Percentiles rank a stretch among this genome's conserved stretches.
Conservation (phyloP, 768 basidiomycete species). For the Pulveroboletus sp. region DNA sequence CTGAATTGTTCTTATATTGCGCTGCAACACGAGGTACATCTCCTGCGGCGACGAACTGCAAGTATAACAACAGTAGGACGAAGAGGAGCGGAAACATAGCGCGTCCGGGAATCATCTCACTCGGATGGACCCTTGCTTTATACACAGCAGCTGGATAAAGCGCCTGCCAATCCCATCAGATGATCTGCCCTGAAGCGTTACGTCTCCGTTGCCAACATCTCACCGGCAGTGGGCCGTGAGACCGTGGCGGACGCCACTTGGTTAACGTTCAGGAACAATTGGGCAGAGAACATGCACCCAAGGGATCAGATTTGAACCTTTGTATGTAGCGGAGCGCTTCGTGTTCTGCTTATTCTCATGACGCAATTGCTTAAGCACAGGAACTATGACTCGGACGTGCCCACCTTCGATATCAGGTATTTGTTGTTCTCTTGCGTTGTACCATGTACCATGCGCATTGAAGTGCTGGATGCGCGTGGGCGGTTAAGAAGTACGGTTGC, state of each 20-base stretch:
- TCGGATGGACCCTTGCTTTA: not conserved
- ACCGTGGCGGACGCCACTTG: not conserved
- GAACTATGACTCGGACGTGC: not conserved
- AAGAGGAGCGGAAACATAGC: constrained; percentile 14
- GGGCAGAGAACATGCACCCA: not conserved
- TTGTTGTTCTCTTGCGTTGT: too few relatives aligned
- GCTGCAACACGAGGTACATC: not conserved
- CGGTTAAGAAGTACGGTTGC: too few relatives aligned
- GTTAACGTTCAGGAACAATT: not conserved
- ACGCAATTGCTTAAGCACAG: too few relatives aligned
- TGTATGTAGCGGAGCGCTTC: not conserved
- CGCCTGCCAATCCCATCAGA: not conserved
- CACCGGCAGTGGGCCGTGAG: not conserved
- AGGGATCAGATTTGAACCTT: not conserved
- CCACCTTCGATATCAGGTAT: too few relatives aligned
- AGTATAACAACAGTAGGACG: constrained; percentile 2
- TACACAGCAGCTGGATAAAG: not conserved
- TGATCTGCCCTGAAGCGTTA: not conserved
- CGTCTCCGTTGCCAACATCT: not conserved
- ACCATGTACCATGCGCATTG: too few relatives aligned
- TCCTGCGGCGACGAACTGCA: constrained; percentile 9
- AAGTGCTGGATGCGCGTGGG: too few relatives aligned
- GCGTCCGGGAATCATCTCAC: not conserved
- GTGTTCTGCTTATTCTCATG: too few relatives aligned
- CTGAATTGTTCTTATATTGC: constrained; percentile 5